Evolutionary conservation across 495 filamentous ascomycete genomes (phyloP), one percentile per base, ranked within the genome.

Genomic region (Penicillium canariense): DNA sequence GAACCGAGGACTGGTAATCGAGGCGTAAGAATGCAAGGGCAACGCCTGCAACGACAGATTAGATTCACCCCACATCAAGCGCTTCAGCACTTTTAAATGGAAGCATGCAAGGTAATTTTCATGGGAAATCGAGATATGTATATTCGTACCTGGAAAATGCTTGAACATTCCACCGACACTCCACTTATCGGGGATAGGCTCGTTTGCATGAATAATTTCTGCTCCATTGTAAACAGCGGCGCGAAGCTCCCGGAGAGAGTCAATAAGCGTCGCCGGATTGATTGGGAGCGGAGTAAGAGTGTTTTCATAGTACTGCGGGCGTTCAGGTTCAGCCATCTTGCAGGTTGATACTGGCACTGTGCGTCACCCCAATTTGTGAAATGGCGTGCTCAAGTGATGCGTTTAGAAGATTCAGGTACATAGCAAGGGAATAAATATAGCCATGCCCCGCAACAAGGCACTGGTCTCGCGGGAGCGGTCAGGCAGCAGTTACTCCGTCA

Each of bases 11-110:
- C 50, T 76, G 73, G 34, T 63, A 72, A 9, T 64, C 67, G 23
- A 76, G 66, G 14, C 73, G 71, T 9, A 76, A 59, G 27, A 74
- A 70, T 30, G 68, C 56, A 38, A 76, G 62, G 27, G 66, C 64
- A 27, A 76, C 55, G 7, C 73, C 73, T 76, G 48, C 15, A n/a
- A 22, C 15, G 25, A 31, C 26, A 2, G 3, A 47, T 62, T 39
- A 56, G 54, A 51, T 45, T 7, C 51, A 31, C 17, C 18, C 8
- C 18, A 8, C 23, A 32, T 15, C 9, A 22, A 26, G 14, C 20
- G 14, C 4, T 8, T 5, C 42, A 30, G 26, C 48, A 14, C 5
- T 15, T 36, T 7, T 7, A 28, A 15, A 17, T 25, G 23, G 22
- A 43, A 40, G 36, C 25, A 23, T 39, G 32, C 28, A 22, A n/a